A percentile compares a stretch with the other conserved stretches of the same genome.
Evolutionary conservation across 2,329 filamentous ascomycete species (phyloP).

Genomic region (Dothideomycetidae sp.): DNA sequence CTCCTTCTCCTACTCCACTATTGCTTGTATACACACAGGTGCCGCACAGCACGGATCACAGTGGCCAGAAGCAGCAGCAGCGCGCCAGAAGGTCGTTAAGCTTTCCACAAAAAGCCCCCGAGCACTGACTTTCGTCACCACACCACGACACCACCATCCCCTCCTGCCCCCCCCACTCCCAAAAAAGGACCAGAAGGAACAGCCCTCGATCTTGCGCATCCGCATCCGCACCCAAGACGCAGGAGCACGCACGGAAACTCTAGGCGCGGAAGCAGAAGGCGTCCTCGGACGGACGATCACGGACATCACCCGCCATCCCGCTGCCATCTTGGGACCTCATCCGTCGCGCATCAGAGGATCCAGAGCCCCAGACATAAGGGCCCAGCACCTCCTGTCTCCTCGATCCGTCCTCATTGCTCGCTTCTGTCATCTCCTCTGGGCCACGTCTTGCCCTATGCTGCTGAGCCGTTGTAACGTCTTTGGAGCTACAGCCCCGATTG

Average conservation of each 20-base stretch:
- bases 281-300: constrained; percentile 1
- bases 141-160: no score
- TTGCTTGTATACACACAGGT: background rate
- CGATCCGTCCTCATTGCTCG: background rate
- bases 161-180: no score
- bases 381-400: constrained; percentile 1
- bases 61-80: background rate
- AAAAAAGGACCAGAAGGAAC: background rate
- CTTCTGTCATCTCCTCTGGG: background rate
- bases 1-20: background rate
- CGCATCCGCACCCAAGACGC: no score
- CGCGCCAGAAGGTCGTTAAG: no score
- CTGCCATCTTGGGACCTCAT: background rate
- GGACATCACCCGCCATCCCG: constrained; percentile 2
- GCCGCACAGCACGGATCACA: background rate
- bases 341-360: background rate
- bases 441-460: constrained; percentile 9
- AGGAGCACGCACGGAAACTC: background rate
- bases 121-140: background rate
- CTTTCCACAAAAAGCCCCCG: background rate
- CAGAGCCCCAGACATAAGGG: constrained; percentile 9
- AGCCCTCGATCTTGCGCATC: background rate
- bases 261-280: background rate
- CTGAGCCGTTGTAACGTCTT: constrained; percentile 9
- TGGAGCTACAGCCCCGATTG: constrained; percentile 7